Percentiles rank a stretch among this genome's conserved stretches.
Conservation (phyloP, 2,329 filamentous ascomycete genomes). For the Sclerotinia trifoliorum region DNA sequence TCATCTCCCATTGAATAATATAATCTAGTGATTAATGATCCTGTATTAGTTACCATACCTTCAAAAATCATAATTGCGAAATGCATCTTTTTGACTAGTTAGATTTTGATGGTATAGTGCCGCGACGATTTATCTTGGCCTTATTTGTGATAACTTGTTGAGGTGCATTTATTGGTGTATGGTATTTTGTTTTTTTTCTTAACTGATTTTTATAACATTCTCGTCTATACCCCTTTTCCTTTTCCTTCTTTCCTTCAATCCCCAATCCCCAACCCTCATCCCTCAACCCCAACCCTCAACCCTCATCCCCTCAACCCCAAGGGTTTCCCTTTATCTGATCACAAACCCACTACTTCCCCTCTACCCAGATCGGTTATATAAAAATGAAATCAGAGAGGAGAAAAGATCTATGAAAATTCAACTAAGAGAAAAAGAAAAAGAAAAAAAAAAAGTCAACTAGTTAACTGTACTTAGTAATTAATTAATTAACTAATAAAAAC, state of each 20-base stretch:
- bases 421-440: too few relatives aligned
- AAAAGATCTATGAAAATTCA: too few relatives aligned
- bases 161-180: conserved; percentile 41
- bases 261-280: too few relatives aligned
- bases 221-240: conserved; percentile 26
- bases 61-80: conserved; percentile 43
- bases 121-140: conserved; percentile 46
- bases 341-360: conserved; percentile 29
- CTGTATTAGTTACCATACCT: conserved; percentile 37
- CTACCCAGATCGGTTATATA: conserved; percentile 27
- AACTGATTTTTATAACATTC: too few relatives aligned
- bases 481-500: too few relatives aligned
- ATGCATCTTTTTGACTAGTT: conserved; percentile 42
- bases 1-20: too few relatives aligned
- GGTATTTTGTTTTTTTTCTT: conserved; percentile 34
- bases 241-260: conserved; percentile 13
- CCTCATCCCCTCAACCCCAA: conserved; percentile 16
- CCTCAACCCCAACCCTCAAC: conserved; percentile 21
- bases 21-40: too few relatives aligned
- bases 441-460: too few relatives aligned
- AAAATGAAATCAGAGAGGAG: too few relatives aligned
- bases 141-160: conserved; percentile 43
- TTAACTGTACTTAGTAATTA: too few relatives aligned
- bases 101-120: conserved; percentile 43
- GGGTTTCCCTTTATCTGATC: conserved; percentile 1